phyloP scores from a whole-genome alignment of 768 basidiomycete genomes.

The Hygrophorus pudorinus region DNA sequence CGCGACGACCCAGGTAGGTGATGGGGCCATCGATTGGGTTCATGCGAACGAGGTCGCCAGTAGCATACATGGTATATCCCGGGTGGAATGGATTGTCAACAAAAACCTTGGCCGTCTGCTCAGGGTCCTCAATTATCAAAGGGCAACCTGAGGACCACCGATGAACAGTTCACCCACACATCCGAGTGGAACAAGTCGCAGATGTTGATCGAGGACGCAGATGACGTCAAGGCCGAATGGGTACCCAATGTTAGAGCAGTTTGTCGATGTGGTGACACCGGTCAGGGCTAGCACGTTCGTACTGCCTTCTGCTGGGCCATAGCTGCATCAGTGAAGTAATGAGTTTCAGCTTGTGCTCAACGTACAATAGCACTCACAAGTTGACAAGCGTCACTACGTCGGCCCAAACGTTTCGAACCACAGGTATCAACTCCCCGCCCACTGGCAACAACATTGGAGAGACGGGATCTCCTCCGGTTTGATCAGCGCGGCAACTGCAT shows the following conservation, averaged over 20 bases:
- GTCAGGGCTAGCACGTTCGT: not conserved
- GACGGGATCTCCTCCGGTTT: not conserved
- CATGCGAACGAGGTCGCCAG: too few species aligned
- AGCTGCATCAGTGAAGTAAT: not conserved
- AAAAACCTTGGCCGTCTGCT: slow-evolving; percentile 1
- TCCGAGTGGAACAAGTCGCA: not conserved
- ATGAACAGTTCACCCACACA: too few species aligned
- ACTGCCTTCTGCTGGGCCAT: not conserved
- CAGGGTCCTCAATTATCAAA: not conserved
- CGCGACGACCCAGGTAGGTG: not conserved
- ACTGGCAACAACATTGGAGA: not conserved
- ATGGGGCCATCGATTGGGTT: not conserved
- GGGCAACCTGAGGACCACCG: not conserved
- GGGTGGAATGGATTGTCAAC: slow-evolving; percentile 1
- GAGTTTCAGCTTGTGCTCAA: not conserved
- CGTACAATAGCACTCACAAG: not conserved
- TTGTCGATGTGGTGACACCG: not conserved
- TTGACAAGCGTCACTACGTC: not conserved
- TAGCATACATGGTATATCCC: not conserved
- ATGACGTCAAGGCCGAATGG: not conserved
- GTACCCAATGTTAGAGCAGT: not conserved
- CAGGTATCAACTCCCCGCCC: slow-evolving; percentile 1
- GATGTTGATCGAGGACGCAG: not conserved
- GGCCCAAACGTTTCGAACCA: slow-evolving; percentile 1
- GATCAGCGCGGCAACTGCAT: not conserved